phyloP scores from a whole-genome alignment of 352 stramenopile genomes.

The Globisporangium middletonii region DNA sequence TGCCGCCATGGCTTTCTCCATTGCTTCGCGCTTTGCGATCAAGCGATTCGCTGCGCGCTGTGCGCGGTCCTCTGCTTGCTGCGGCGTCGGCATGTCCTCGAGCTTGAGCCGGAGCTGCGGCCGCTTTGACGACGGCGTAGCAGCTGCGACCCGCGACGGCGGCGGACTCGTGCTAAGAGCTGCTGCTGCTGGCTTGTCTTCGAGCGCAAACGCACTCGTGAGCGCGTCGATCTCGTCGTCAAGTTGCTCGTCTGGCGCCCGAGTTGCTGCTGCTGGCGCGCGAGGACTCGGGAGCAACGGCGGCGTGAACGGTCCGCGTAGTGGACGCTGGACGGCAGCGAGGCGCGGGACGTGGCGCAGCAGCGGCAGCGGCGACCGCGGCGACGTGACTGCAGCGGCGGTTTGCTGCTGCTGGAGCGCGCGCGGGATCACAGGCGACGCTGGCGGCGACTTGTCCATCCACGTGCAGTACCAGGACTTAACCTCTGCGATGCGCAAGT shows the following conservation, averaged over 20 bases:
- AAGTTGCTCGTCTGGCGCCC: constrained; percentile 18
- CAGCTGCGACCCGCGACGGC: constrained; percentile 8
- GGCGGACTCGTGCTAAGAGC: not conserved
- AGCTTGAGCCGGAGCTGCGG: constrained; percentile 71
- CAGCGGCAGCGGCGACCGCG: not conserved
- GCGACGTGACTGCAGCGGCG: not conserved
- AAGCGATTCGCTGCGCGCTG: constrained; percentile 67
- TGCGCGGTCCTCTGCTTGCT: constrained; percentile 76
- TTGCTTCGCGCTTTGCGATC: constrained; percentile 67
- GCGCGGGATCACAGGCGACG: not conserved
- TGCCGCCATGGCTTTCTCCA: constrained; percentile 45
- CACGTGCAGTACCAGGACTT: constrained; percentile 73
- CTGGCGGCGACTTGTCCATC: constrained; percentile 43
- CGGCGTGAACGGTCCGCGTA: constrained; percentile 3
- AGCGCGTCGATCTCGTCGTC: constrained; percentile 33
- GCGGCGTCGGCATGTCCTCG: constrained; percentile 82
- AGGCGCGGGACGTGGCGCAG: not conserved
- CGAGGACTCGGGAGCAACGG: constrained; percentile 1
- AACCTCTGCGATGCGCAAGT: constrained; percentile 75
- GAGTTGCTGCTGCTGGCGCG: not conserved
- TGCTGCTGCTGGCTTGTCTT: constrained; percentile 29
- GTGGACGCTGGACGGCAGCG: not conserved
- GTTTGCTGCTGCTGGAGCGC: not conserved
- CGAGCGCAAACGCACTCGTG: constrained; percentile 34
- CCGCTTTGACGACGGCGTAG: constrained; percentile 28